phyloP scores from a whole-genome alignment of 768 basidiomycete genomes.

The Nidularia sp. region DNA sequence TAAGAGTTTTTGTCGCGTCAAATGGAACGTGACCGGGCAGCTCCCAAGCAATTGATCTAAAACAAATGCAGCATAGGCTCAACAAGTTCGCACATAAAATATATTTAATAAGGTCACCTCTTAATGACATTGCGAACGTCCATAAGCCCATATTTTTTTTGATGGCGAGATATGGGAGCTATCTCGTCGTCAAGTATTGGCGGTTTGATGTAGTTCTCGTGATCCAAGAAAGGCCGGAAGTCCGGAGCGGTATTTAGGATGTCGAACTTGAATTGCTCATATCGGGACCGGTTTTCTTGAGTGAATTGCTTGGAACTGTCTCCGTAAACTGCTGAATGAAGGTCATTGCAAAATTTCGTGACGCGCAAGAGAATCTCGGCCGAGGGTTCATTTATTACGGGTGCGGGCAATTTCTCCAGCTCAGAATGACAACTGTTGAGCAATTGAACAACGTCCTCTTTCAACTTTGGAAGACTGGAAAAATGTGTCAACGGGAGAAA shows the following conservation, averaged over 20 bases:
- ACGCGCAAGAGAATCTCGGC: conserved; percentile 42
- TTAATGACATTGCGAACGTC: not conserved
- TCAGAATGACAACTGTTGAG: conserved; percentile 28
- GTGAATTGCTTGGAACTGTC: conserved; percentile 17
- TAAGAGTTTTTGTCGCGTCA: conserved; percentile 23
- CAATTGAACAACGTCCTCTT: conserved; percentile 28
- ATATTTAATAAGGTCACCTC: not conserved
- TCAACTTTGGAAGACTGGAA: conserved; percentile 44
- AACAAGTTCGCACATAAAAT: not conserved
- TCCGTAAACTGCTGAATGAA: conserved; percentile 22
- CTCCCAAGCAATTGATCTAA: conserved; percentile 32
- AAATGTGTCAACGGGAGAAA: not conserved
- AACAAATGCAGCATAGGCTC: not conserved
- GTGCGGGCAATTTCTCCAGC: conserved; percentile 35
- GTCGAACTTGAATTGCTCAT: conserved; percentile 19
- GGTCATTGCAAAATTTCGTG: conserved; percentile 37
- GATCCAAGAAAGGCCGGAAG: conserved; percentile 20
- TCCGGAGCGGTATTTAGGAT: conserved; percentile 28
- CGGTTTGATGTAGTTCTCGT: too few relatives aligned
- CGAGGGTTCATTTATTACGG: conserved; percentile 30
- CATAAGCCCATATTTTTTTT: not conserved
- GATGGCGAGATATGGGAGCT: too few relatives aligned
- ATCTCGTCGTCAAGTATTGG: too few relatives aligned
- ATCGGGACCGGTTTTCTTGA: conserved; percentile 22
- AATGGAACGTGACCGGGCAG: conserved; percentile 29